Evolutionary conservation across 257 asterid species (phyloP).

Genomic region (Hygrophila difformis): DNA sequence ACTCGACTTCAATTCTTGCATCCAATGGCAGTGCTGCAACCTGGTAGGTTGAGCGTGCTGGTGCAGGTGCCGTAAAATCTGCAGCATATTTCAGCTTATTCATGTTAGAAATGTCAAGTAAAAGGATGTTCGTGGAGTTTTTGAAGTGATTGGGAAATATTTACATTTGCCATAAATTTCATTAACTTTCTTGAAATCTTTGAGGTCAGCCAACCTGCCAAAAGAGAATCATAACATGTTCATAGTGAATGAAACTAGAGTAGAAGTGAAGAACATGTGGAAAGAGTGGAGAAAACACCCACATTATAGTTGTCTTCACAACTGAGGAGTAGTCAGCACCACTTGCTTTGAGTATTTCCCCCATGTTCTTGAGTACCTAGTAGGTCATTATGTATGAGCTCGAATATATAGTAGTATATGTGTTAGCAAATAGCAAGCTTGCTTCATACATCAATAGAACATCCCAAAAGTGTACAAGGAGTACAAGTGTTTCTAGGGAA

Average conservation of each 20-base stretch:
- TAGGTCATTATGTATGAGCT: conserved; percentile 6
- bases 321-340: conserved; percentile 86
- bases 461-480: too few species aligned
- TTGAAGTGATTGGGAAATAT: conserved; percentile 21
- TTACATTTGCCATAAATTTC: conserved; percentile 93
- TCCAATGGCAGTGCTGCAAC: conserved; percentile 87
- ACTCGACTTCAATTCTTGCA: conserved; percentile 77
- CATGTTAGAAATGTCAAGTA: background rate
- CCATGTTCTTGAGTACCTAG: conserved; percentile 93
- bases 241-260: background rate
- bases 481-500: too few species aligned
- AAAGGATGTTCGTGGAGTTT: background rate
- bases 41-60: conserved; percentile 90
- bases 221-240: conserved; percentile 7
- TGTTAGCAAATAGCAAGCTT: too few species aligned
- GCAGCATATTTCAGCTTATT: conserved; percentile 21
- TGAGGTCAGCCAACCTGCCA: conserved; percentile 93
- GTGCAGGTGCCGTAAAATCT: conserved; percentile 85
- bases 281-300: conserved; percentile 18
- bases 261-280: background rate
- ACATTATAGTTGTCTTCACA: conserved; percentile 98
- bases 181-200: conserved; percentile 88
- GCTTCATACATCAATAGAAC: too few species aligned
- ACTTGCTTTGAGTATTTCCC: conserved; percentile 93
- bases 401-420: conserved; percentile 13